Evolutionary conservation across 169 alveolate species (phyloP).

Genomic region (Plasmodium reichenowi): DNA sequence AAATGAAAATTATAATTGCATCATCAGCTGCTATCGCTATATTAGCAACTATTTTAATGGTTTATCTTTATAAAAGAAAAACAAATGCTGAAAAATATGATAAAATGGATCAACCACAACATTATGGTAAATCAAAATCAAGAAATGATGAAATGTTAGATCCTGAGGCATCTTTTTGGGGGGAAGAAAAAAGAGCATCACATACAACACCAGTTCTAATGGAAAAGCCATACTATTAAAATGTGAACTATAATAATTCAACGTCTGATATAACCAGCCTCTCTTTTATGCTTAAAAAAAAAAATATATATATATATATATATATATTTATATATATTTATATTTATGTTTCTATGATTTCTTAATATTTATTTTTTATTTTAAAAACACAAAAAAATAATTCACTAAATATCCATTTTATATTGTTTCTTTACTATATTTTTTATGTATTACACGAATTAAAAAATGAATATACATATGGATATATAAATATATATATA

Average conservation of each 20-base stretch:
- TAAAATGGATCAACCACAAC: constrained; percentile 51
- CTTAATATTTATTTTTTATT: too few species aligned
- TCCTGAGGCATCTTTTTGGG: constrained; percentile 78
- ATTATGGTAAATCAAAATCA: constrained; percentile 24
- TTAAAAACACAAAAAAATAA: too few species aligned
- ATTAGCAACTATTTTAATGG: constrained; percentile 4
- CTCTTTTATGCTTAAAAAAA: too few species aligned
- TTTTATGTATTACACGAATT: too few species aligned
- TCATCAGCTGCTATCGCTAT: not conserved
- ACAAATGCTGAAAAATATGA: constrained; percentile 25
- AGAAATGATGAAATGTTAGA: constrained; percentile 71
- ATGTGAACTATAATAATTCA: not conserved
- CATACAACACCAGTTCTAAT: constrained; percentile 73
- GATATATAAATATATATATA: too few species aligned
- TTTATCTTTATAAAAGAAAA: constrained; percentile 25
- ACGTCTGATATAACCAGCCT: not conserved
- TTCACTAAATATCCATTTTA: too few species aligned
- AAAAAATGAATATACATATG: too few species aligned
- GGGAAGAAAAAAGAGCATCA: constrained; percentile 69
- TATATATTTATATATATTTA: too few species aligned
- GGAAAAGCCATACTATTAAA: constrained; percentile 74
- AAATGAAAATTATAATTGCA: constrained; percentile 19
- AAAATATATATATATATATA: too few species aligned
- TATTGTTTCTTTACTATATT: too few species aligned
- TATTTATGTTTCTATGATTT: too few species aligned